phyloP scores from a whole-genome alignment of 768 basidiomycete species.

The Hygrophorus pudorinus region DNA sequence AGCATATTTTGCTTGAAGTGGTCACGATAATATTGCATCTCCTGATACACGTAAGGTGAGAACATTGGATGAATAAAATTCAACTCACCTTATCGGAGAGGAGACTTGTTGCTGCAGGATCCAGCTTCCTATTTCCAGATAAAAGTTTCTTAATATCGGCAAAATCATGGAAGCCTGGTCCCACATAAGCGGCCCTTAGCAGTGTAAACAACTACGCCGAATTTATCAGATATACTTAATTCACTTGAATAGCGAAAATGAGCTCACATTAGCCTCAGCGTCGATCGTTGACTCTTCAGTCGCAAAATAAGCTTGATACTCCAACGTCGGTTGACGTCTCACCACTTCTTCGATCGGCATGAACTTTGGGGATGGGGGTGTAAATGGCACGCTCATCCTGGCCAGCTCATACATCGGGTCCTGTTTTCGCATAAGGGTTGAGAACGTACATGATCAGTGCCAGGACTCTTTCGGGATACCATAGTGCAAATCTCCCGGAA shows the following conservation, averaged over 20 bases:
- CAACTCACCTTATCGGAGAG: not conserved
- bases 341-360: slow-evolving; percentile 42
- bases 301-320: slow-evolving; percentile 63
- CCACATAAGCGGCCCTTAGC: not conserved
- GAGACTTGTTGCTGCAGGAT: not conserved
- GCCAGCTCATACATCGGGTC: slow-evolving; percentile 1
- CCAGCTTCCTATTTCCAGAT: slow-evolving; percentile 14
- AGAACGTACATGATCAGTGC: slow-evolving; percentile 50
- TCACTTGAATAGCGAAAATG: not conserved
- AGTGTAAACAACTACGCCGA: not conserved
- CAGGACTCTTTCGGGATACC: slow-evolving; percentile 54
- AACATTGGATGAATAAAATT: not conserved
- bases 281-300: slow-evolving; percentile 38
- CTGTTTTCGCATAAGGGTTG: not conserved
- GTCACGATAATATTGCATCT: slow-evolving; percentile 41
- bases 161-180: not conserved
- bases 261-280: slow-evolving; percentile 47
- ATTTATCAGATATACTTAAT: not conserved
- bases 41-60: slow-evolving; percentile 27
- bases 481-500: slow-evolving; percentile 59
- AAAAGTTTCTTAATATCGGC: not conserved
- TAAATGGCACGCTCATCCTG: slow-evolving; percentile 61
- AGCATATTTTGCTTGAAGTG: slow-evolving; percentile 44
- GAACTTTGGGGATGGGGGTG: slow-evolving; percentile 43
- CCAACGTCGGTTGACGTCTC: slow-evolving; percentile 42